Percentiles rank a stretch among this genome's conserved stretches.
These are phyloP conservation scores for Lactifluus subvellereus DNA, from an alignment of 768 basidiomycete genomes.

Conservation along the genomic window DNA sequence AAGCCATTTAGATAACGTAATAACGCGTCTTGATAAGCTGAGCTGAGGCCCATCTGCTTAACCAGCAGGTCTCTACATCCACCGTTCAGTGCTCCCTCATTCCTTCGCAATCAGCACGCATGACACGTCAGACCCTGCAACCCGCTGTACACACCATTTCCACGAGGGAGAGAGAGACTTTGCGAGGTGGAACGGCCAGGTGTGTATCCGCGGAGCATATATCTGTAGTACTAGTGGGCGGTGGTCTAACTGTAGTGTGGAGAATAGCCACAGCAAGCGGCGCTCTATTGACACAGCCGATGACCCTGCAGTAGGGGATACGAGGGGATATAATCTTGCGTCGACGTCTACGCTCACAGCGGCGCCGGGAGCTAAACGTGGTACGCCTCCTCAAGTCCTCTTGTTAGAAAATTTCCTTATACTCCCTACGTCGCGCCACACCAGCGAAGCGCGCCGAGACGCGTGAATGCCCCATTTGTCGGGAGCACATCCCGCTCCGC, in stretches of 20 bases:
- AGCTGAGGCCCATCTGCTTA: not conserved
- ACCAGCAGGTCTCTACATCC: slow-evolving; percentile 5
- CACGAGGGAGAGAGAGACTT: not conserved
- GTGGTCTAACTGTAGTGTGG: not conserved
- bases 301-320: not conserved
- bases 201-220: not conserved
- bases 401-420: not conserved
- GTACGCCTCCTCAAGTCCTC: not conserved
- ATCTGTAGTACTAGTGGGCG: not conserved
- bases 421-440: not conserved
- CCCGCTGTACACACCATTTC: not conserved
- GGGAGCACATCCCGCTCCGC: slow-evolving; percentile 65
- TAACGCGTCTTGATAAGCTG: no score
- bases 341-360: slow-evolving; percentile 6
- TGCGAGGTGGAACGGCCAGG: not conserved
- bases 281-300: not conserved
- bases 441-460: slow-evolving; percentile 71
- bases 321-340: not conserved
- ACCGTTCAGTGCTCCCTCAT: not conserved
- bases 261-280: slow-evolving; percentile 11
- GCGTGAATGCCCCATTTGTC: slow-evolving; percentile 66
- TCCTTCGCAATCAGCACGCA: not conserved
- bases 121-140: not conserved
- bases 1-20: no score
- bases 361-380: slow-evolving; percentile 4